These are phyloP conservation scores for Rauvolfia tetraphylla DNA, from an alignment of 257 asterid genomes.

Conservation along the genomic window DNA sequence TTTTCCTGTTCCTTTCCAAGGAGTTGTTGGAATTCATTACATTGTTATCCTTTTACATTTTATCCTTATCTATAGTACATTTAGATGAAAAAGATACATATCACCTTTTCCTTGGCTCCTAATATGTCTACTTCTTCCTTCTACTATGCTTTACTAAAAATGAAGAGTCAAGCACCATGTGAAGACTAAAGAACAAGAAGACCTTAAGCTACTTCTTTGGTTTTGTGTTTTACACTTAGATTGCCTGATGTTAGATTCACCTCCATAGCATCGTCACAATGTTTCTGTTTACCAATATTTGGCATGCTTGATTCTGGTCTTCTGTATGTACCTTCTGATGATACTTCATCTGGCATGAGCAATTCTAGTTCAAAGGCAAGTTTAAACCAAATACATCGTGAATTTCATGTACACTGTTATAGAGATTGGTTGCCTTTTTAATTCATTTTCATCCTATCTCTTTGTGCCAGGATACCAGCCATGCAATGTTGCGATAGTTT, in stretches of 20 bases:
- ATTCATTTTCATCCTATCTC: background rate
- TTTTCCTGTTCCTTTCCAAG: background rate
- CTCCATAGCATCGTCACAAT: background rate
- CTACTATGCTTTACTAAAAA: background rate
- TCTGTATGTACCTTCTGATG: background rate
- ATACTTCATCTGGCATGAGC: background rate
- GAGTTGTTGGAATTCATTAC: background rate
- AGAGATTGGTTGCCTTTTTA: background rate
- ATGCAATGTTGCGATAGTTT: conserved; percentile 11
- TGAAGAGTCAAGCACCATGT: background rate
- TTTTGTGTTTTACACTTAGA: background rate
- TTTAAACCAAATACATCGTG: background rate
- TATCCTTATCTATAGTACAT: background rate
- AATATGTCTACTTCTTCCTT: background rate
- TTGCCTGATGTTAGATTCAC: background rate
- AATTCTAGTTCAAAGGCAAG: background rate
- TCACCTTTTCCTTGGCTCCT: background rate
- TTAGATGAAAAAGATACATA: background rate
- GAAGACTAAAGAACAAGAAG: background rate
- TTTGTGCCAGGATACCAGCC: background rate
- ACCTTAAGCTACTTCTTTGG: background rate
- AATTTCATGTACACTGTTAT: background rate
- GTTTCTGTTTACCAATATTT: background rate
- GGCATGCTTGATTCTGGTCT: background rate
- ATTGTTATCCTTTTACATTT: background rate